Base-by-base conservation (phyloP, 371 early-diverging fungal species). In the Mortierella sp. region DNA sequence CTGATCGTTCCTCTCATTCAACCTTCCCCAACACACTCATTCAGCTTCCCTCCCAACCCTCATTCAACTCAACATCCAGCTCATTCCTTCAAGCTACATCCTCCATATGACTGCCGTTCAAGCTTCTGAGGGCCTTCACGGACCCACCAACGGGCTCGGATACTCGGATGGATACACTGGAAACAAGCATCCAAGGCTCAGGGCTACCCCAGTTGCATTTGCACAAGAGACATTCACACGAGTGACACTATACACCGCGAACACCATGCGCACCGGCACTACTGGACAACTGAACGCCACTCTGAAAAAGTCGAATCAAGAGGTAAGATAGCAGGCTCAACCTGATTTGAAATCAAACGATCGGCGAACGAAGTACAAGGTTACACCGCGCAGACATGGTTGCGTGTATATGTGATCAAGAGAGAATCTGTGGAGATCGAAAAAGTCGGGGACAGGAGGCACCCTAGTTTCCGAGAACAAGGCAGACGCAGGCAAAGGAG, bases 241-340 rank as follows among this genome's bases (percentile, higher is more conserved):
- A n/a, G n/a, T 86, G 34, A 80, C 81, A 1, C 60, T 86, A 3
- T 85, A 79, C 63, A 85, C 87, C 6, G 87, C 84, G 14, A 87
- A 87, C 63, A 82, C 83, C 6, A 83, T 87, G 81, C 80, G 79
- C 25, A 83, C 82, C 6, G 80, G 83, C 13, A 78, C 81, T 14
- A 79, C 81, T 3, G 78, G 79, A 25, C 61, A 63, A 58, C 49
- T 56, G 43, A 65, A 81, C 57, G 54, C 61, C 12, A 50, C 78
- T 40, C 58, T 66, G 34, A 81, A 80, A 54, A 85, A 83, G 54
- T 80, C 85, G n/a, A 84, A 85, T 47, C 74, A 78, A 60, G 87
- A 87, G 83, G 87, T 83, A 72, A 57, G 40, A 17, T 1, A 25
- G 22, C 4, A 39, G 28, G 14, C 14, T 40, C 19, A 27, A 4